Percentiles rank a stretch among this genome's conserved stretches.
Conservation (phyloP, 2,329 filamentous ascomycete genomes). For the Lojkania enalia region DNA sequence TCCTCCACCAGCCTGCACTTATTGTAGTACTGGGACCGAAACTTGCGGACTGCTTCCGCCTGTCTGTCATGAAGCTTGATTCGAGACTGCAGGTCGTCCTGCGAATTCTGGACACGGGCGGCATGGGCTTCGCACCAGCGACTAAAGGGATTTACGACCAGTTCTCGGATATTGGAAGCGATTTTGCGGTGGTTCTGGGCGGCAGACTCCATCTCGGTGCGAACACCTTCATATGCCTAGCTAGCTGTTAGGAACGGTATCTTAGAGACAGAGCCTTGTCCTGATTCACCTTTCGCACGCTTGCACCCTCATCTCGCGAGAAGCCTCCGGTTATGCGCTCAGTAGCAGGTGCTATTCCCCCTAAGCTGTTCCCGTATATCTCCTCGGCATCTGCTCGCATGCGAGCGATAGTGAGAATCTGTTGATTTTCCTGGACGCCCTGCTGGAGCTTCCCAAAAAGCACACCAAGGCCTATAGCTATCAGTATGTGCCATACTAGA, state of each 20-base stretch:
- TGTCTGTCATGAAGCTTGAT: conserved; percentile 95
- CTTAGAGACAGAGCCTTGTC: neutral
- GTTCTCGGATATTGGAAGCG: conserved; percentile 90
- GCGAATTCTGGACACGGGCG: conserved; percentile 84
- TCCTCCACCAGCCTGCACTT: conserved; percentile 97
- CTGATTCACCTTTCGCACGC: conserved; percentile 80
- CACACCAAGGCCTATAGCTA: conserved; percentile 72
- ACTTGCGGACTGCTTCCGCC: conserved; percentile 85
- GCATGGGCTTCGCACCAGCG: conserved; percentile 97
- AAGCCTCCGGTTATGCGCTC: conserved; percentile 86
- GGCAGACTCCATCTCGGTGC: conserved; percentile 89
- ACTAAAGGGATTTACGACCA: conserved; percentile 91
- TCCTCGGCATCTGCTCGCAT: conserved; percentile 97
- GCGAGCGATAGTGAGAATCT: conserved; percentile 86
- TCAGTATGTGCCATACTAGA: conserved; percentile 23
- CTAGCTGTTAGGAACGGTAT: conserved; percentile 22
- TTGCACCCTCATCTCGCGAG: conserved; percentile 88
- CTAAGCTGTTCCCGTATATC: conserved; percentile 76
- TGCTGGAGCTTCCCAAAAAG: conserved; percentile 97
- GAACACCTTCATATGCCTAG: conserved; percentile 91
- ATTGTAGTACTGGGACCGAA: conserved; percentile 97
- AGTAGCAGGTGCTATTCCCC: conserved; percentile 78
- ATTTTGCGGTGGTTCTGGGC: conserved; percentile 92
- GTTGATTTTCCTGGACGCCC: conserved; percentile 91
- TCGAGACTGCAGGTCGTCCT: conserved; percentile 87